Evolutionary conservation across 1,284 basidiomycete genomes (phyloP).

Genomic region (Mixia osmundae): DNA sequence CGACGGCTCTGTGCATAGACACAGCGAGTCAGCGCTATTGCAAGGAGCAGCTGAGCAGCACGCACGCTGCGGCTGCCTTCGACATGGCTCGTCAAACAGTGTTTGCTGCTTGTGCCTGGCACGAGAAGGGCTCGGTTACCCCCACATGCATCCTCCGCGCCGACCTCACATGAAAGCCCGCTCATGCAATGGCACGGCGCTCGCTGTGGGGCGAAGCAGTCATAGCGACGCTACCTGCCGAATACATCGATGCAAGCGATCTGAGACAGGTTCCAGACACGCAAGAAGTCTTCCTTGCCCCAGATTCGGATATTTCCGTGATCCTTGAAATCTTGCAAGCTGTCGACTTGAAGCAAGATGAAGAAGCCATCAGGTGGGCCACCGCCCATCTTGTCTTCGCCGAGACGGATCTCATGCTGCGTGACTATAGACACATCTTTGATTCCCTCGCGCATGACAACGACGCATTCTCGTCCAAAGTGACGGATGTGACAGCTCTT

Average conservation of each 20-base stretch:
- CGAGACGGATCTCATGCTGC: constrained; percentile 2
- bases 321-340: constrained; percentile 65
- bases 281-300: constrained; percentile 76
- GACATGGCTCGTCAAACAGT: too few species aligned
- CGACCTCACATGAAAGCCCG: too few species aligned
- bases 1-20: constrained; percentile 19
- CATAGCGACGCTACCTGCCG: background rate
- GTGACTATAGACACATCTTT: constrained; percentile 54
- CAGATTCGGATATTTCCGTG: constrained; percentile 43
- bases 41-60: too few species aligned
- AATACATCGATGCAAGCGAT: constrained; percentile 30
- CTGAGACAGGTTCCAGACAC: constrained; percentile 87
- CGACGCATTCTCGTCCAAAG: constrained; percentile 33
- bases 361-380: constrained; percentile 18
- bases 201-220: constrained; percentile 1
- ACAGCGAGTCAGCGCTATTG: too few species aligned
- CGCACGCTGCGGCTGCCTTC: too few species aligned
- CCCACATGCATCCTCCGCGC: too few species aligned
- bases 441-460: constrained; percentile 81
- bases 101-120: too few species aligned
- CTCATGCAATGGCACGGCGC: too few species aligned
- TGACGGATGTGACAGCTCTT: constrained; percentile 25
- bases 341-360: constrained; percentile 34
- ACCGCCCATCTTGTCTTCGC: background rate
- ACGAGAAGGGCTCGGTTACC: too few species aligned